phyloP scores from a whole-genome alignment of 2,329 filamentous ascomycete species.

The Plectosphaerella sp. region DNA sequence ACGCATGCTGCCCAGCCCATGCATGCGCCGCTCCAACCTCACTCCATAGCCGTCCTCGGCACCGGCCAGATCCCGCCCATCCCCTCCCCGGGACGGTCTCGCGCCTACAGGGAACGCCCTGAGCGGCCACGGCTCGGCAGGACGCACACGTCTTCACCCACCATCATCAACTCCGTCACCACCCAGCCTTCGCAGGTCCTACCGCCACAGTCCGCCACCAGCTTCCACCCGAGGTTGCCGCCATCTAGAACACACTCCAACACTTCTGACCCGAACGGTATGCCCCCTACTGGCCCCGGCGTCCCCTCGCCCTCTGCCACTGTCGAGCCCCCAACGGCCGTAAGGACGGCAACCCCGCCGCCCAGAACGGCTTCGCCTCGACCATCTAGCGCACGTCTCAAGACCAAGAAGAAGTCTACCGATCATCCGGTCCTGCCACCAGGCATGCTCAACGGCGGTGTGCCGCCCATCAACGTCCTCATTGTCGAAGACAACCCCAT shows the following conservation, averaged over 20 bases:
- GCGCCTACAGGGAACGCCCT: slow-evolving; percentile 52
- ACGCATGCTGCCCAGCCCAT: slow-evolving; percentile 13
- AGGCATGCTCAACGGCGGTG: slow-evolving; percentile 70
- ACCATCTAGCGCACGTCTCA: slow-evolving; percentile 35
- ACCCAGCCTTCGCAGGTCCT: slow-evolving; percentile 30
- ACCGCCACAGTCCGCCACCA: slow-evolving; percentile 30
- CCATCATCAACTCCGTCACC: slow-evolving; percentile 49
- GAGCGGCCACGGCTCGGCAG: slow-evolving; percentile 59
- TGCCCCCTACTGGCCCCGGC: slow-evolving; percentile 45
- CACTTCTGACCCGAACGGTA: slow-evolving; percentile 47
- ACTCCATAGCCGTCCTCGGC: slow-evolving; percentile 74
- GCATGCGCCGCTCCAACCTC: slow-evolving; percentile 31
- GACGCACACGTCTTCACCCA: slow-evolving; percentile 79
- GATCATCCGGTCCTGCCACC: slow-evolving; percentile 47
- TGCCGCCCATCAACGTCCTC: slow-evolving; percentile 93
- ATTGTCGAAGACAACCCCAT: slow-evolving; percentile 99
- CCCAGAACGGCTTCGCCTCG: slow-evolving; percentile 45
- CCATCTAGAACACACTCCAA: slow-evolving; percentile 55
- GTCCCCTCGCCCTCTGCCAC: slow-evolving; percentile 44
- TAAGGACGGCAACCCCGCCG: slow-evolving; percentile 52
- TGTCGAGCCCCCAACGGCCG: slow-evolving; percentile 38
- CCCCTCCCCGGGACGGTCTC: slow-evolving; percentile 70
- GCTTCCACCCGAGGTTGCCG: slow-evolving; percentile 33
- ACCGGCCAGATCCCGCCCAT: slow-evolving; percentile 77
- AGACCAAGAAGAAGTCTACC: slow-evolving; percentile 50